A percentile compares a stretch with the other conserved stretches of the same genome.
Conservation (phyloP, 169 alveolate genomes). For the Plasmodium fragile region DNA sequence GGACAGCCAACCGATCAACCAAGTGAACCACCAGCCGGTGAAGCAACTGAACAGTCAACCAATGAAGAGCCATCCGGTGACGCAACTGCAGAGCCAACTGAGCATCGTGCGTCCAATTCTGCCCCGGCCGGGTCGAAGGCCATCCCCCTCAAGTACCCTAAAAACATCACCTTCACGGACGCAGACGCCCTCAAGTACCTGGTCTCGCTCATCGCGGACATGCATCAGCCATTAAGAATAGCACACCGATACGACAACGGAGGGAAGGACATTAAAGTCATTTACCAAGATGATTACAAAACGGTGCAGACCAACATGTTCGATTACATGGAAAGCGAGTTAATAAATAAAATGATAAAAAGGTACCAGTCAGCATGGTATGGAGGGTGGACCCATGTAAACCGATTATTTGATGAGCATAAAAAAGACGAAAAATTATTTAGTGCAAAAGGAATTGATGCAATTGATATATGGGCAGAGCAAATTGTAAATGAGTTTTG, state of each 20-base stretch:
- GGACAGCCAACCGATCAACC: background rate
- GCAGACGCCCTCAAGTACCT: slow-evolving; percentile 87
- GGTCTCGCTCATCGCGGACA: slow-evolving; percentile 86
- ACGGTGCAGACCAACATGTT: slow-evolving; percentile 20
- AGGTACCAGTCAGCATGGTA: slow-evolving; percentile 86
- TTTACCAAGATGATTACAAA: background rate
- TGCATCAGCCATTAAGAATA: slow-evolving; percentile 88
- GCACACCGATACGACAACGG: slow-evolving; percentile 77
- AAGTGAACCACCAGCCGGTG: background rate
- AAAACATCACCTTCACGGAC: slow-evolving; percentile 84
- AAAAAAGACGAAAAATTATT: slow-evolving; percentile 85
- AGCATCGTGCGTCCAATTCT: background rate
- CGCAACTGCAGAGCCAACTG: too few relatives aligned
- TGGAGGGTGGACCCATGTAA: slow-evolving; percentile 92
- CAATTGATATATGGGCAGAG: slow-evolving; percentile 86
- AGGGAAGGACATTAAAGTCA: slow-evolving; percentile 74
- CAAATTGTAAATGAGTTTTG: slow-evolving; percentile 84
- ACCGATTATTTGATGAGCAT: slow-evolving; percentile 83
- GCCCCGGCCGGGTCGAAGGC: background rate
- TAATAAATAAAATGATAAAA: slow-evolving; percentile 25
- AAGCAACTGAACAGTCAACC: background rate
- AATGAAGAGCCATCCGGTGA: background rate
- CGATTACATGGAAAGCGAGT: slow-evolving; percentile 37
- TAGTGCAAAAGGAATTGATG: slow-evolving; percentile 79
- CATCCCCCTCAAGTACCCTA: slow-evolving; percentile 80